Conservation (phyloP, 2,329 filamentous ascomycete genomes). For the Aspergillus luchuensis region DNA sequence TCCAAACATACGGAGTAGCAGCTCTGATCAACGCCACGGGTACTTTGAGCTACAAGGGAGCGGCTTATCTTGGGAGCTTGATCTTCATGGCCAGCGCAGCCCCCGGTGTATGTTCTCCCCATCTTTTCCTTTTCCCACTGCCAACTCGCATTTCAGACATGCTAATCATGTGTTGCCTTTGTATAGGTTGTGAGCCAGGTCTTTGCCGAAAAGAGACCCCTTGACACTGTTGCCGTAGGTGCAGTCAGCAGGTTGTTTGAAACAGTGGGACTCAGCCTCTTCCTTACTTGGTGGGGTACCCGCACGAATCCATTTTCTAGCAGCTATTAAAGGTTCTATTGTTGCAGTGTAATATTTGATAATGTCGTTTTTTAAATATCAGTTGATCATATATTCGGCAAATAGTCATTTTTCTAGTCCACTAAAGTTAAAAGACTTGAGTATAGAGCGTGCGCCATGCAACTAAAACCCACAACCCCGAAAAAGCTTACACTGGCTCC, state of each 20-base stretch:
- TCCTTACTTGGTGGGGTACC: slow-evolving; percentile 98
- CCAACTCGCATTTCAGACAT: background rate
- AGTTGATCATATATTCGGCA: background rate
- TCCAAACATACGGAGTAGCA: slow-evolving; percentile 87
- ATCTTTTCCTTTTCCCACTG: too few species aligned
- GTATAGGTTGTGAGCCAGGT: slow-evolving; percentile 79
- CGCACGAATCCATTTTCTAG: slow-evolving; percentile 83
- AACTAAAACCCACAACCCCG: too few species aligned
- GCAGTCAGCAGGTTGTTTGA: slow-evolving; percentile 83
- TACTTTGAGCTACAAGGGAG: slow-evolving; percentile 94
- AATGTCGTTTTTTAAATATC: background rate
- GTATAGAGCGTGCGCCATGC: too few species aligned
- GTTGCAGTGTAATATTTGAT: background rate
- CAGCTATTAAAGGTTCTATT: background rate
- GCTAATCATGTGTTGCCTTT: slow-evolving; percentile 18
- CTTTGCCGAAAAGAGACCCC: slow-evolving; percentile 85
- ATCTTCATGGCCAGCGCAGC: slow-evolving; percentile 91
- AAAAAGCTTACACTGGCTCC: too few species aligned
- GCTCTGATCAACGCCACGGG: slow-evolving; percentile 93
- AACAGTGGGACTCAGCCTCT: slow-evolving; percentile 86
- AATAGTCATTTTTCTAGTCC: background rate
- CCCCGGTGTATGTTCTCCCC: slow-evolving; percentile 67
- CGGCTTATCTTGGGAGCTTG: slow-evolving; percentile 85
- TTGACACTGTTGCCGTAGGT: slow-evolving; percentile 86
- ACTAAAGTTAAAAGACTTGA: too few species aligned